phyloP scores from a whole-genome alignment of 2,329 filamentous ascomycete genomes.

The Fusarium albidum region DNA sequence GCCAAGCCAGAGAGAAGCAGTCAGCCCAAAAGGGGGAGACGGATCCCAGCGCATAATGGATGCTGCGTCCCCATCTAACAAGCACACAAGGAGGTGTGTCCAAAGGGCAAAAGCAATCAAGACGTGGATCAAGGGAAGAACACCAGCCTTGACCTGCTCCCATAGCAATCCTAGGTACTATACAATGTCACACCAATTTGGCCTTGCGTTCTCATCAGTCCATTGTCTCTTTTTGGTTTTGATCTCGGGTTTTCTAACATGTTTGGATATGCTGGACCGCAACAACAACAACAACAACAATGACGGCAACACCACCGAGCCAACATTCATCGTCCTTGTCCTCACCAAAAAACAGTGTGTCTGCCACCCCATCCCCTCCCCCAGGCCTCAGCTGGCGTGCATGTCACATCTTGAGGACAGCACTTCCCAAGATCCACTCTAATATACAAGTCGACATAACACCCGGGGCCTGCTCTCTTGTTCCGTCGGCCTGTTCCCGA shows the following conservation, averaged over 20 bases:
- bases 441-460: conserved; percentile 41
- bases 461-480: conserved; percentile 14
- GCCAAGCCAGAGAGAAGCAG: conserved; percentile 4
- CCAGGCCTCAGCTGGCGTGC: conserved; percentile 15
- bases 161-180: no score
- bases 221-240: conserved; percentile 28
- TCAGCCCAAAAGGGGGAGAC: conserved; percentile 12
- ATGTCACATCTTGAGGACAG: conserved; percentile 30
- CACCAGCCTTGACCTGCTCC: no score
- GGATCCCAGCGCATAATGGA: background rate
- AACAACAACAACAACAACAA: conserved; percentile 19
- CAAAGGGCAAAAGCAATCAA: no score
- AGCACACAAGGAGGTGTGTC: no score
- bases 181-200: background rate
- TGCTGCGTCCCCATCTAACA: no score
- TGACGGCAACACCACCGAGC: conserved; percentile 6
- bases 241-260: conserved; percentile 33
- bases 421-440: conserved; percentile 31
- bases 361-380: conserved; percentile 1
- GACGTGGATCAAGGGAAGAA: no score
- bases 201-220: conserved; percentile 17
- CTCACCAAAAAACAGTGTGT: conserved; percentile 5
- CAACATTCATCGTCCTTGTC: conserved; percentile 11
- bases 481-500: conserved; percentile 5
- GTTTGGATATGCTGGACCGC: conserved; percentile 33